phyloP scores from a whole-genome alignment of 2,329 filamentous ascomycete species.

The Aspergillus tubingensis region DNA sequence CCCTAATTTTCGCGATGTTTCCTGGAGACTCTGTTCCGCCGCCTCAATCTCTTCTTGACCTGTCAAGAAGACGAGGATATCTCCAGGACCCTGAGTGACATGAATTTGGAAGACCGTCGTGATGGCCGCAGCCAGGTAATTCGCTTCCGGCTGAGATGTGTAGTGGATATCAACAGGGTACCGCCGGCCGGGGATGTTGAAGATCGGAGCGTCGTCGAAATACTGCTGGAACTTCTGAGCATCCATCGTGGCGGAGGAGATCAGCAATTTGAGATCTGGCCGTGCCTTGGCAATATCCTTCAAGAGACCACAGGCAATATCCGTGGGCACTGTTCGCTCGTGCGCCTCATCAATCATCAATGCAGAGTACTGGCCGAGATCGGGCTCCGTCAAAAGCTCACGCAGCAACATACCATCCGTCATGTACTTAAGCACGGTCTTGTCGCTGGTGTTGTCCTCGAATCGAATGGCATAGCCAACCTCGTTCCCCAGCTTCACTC shows the following conservation, averaged over 20 bases:
- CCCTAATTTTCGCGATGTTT: conserved; percentile 84
- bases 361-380: conserved; percentile 77
- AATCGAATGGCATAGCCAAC: conserved; percentile 96
- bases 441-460: conserved; percentile 86
- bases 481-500: conserved; percentile 83
- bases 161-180: conserved; percentile 93
- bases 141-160: conserved; percentile 85
- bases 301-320: conserved; percentile 82
- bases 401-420: conserved; percentile 93
- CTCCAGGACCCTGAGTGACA: conserved; percentile 77
- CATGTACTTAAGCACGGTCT: conserved; percentile 93
- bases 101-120: conserved; percentile 96
- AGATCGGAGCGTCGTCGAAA: conserved; percentile 89
- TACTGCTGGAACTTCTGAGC: conserved; percentile 89
- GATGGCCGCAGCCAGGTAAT: conserved; percentile 87
- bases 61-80: conserved; percentile 92
- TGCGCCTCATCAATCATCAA: conserved; percentile 98
- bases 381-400: conserved; percentile 86
- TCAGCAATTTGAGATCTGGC: conserved; percentile 84
- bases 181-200: conserved; percentile 86
- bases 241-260: conserved; percentile 93
- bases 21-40: conserved; percentile 77
- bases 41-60: conserved; percentile 96
- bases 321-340: conserved; percentile 87
- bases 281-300: conserved; percentile 84